phyloP scores from a whole-genome alignment of 768 basidiomycete genomes.

The Steccherinum ochraceum region DNA sequence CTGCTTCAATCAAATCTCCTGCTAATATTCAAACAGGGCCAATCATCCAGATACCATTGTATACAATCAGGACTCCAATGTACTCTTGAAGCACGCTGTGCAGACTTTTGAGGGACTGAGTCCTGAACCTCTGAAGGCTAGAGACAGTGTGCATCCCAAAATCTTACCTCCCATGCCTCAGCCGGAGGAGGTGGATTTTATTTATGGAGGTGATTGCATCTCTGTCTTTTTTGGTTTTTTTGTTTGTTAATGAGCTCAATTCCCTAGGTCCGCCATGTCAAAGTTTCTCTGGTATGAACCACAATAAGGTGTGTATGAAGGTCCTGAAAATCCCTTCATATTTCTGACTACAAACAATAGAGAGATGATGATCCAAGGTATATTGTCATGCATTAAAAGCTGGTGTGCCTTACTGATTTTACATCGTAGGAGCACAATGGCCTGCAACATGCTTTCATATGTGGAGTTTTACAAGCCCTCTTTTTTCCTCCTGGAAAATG shows the following conservation, averaged over 20 bases:
- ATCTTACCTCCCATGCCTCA: constrained; percentile 45
- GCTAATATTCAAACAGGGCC: constrained; percentile 28
- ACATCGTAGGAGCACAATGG: constrained; percentile 46
- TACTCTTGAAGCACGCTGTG: constrained; percentile 53
- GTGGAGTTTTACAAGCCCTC: constrained; percentile 58
- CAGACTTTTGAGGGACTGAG: constrained; percentile 36
- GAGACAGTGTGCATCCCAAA: constrained; percentile 27
- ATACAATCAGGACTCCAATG: constrained; percentile 60
- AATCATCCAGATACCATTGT: constrained; percentile 60
- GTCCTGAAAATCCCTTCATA: not conserved
- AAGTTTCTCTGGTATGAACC: constrained; percentile 62
- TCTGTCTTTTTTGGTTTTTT: no score
- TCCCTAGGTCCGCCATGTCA: constrained; percentile 85
- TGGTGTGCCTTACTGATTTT: not conserved
- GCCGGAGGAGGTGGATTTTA: constrained; percentile 57
- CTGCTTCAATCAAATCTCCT: not conserved
- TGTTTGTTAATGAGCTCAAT: no score
- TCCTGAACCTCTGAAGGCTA: constrained; percentile 29
- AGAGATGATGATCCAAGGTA: constrained; percentile 58
- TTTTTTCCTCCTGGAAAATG: constrained; percentile 72
- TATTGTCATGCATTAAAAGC: no score
- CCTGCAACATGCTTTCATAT: constrained; percentile 65
- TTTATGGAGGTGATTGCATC: no score
- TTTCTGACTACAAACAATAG: constrained; percentile 24
- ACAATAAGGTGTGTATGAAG: constrained; percentile 40